phyloP scores from a whole-genome alignment of 805 yeast species.

The Pichia phayaonensis region DNA sequence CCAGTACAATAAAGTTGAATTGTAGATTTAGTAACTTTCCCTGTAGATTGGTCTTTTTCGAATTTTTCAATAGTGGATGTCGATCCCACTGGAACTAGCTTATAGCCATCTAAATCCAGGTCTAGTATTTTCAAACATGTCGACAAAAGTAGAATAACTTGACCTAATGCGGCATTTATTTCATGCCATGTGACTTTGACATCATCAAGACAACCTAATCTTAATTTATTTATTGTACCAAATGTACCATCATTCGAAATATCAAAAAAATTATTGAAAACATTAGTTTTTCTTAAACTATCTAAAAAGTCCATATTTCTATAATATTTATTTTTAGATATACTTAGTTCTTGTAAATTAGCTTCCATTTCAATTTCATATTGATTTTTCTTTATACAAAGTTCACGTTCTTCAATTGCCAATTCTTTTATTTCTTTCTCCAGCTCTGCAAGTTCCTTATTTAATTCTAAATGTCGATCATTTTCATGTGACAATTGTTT shows the following conservation, averaged over 20 bases:
- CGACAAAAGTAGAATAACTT: slow-evolving; percentile 58
- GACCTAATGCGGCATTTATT: slow-evolving; percentile 87
- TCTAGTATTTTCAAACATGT: slow-evolving; percentile 55
- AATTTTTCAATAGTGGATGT: slow-evolving; percentile 64
- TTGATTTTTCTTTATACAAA: slow-evolving; percentile 44
- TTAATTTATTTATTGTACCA: slow-evolving; percentile 79
- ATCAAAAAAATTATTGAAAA: slow-evolving; percentile 73
- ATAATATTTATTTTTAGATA: slow-evolving; percentile 56
- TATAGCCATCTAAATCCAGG: slow-evolving; percentile 50
- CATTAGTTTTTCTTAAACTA: slow-evolving; percentile 65
- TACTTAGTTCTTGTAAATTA: slow-evolving; percentile 49
- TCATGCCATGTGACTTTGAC: slow-evolving; percentile 79
- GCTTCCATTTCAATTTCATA: slow-evolving; percentile 45
- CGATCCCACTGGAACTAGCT: slow-evolving; percentile 76
- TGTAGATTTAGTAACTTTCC: slow-evolving; percentile 30
- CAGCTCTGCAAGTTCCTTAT: slow-evolving; percentile 39
- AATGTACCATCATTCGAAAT: slow-evolving; percentile 79
- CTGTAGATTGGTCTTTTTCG: slow-evolving; percentile 26
- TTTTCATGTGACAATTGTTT: slow-evolving; percentile 37
- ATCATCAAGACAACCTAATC: slow-evolving; percentile 64
- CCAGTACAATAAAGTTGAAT: slow-evolving; percentile 61
- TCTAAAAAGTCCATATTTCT: slow-evolving; percentile 60
- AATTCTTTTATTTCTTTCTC: slow-evolving; percentile 32
- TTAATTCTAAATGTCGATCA: slow-evolving; percentile 35
- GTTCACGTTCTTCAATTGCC: slow-evolving; percentile 37